phyloP scores from a whole-genome alignment of 2,329 filamentous ascomycete genomes.

The Trichoderma polysporum region DNA sequence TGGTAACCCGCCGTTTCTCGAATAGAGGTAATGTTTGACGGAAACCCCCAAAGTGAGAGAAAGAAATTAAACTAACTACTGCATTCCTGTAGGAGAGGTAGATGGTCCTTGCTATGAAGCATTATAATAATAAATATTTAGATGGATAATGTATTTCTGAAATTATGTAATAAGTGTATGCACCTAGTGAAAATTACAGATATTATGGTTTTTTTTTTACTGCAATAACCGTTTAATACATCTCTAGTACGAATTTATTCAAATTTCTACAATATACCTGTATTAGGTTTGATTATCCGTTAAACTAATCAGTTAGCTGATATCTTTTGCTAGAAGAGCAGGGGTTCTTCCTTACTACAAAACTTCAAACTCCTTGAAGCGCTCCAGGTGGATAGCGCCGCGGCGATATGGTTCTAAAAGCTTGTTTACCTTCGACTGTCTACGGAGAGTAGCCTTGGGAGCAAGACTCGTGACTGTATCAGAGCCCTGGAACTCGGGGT shows the following conservation, averaged over 20 bases:
- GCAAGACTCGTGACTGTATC: conserved; percentile 60
- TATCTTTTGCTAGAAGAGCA: not conserved
- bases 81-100: not conserved
- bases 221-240: not conserved
- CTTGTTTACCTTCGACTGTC: conserved; percentile 38
- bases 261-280: not conserved
- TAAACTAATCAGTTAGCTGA: conserved; percentile 3
- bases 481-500: conserved; percentile 77
- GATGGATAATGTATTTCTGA: not conserved
- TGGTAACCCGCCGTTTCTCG: not conserved
- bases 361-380: conserved; percentile 76
- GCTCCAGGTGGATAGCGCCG: conserved; percentile 64
- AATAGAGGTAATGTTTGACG: not conserved
- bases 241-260: not conserved
- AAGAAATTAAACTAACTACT: not conserved
- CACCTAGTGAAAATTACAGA: not conserved
- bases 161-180: conserved; percentile 8
- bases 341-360: conserved; percentile 56
- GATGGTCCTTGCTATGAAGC: not conserved
- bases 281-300: not conserved
- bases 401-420: conserved; percentile 73
- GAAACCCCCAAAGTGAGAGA: not conserved
- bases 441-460: conserved; percentile 46
- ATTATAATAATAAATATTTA: not conserved
- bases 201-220: not conserved